Conservation (phyloP, 2,329 filamentous ascomycete genomes). For the Biscogniauxia sp. region DNA sequence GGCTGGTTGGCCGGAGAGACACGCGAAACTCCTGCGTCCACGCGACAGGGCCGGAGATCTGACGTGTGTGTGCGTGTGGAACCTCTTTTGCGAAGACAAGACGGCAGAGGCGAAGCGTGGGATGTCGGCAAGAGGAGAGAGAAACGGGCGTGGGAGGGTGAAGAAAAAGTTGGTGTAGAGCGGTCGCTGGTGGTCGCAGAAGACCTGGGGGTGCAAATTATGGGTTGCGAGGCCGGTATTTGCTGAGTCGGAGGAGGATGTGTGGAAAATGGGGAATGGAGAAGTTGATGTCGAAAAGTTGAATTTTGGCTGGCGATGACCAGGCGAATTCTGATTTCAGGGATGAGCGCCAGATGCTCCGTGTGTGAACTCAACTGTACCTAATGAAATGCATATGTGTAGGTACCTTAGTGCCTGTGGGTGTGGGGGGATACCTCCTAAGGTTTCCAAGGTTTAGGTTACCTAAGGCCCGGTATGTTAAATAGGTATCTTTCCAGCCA, state of each 20-base stretch:
- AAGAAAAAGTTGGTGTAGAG: conserved; percentile 12
- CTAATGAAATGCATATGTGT: background rate
- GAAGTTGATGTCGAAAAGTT: conserved; percentile 32
- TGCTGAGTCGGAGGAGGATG: conserved; percentile 13
- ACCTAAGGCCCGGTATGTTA: too few species aligned
- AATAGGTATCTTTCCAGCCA: too few species aligned
- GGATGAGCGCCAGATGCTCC: conserved; percentile 10
- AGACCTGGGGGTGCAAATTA: conserved; percentile 10
- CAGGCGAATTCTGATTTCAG: conserved; percentile 28
- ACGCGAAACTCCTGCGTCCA: conserved; percentile 35
- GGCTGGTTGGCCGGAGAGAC: conserved; percentile 16
- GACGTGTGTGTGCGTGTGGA: conserved; percentile 26
- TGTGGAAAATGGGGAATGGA: conserved; percentile 23
- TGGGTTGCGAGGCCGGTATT: conserved; percentile 11
- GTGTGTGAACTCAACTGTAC: background rate
- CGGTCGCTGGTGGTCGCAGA: conserved; percentile 21
- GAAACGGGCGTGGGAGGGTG: conserved; percentile 8
- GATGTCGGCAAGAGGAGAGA: conserved; percentile 12
- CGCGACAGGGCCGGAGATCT: conserved; percentile 35
- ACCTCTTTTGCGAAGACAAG: conserved; percentile 19
- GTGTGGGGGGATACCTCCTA: background rate
- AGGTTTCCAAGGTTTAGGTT: too few species aligned
- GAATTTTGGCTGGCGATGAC: conserved; percentile 27
- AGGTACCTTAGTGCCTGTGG: background rate
- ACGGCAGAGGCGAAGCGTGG: conserved; percentile 10